Conservation (phyloP, 208 protist species). For the Wallacemonas rigidus region DNA sequence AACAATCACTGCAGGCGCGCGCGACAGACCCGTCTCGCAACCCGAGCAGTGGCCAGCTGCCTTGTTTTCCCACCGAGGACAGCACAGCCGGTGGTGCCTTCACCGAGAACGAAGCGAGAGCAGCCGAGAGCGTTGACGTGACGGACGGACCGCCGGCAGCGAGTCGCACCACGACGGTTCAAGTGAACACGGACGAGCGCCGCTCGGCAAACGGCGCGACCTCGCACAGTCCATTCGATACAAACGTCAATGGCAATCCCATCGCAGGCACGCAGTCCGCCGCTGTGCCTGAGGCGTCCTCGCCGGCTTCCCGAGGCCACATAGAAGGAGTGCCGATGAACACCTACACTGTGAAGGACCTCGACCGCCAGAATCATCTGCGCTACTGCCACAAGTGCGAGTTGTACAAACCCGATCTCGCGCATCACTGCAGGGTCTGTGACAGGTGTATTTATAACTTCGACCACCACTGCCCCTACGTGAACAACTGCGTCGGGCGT, state of each 20-base stretch:
- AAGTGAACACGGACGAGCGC: too few relatives aligned
- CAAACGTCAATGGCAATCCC: not conserved
- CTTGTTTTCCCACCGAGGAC: too few relatives aligned
- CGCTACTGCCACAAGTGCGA: conserved; percentile 71
- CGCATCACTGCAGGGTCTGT: conserved; percentile 89
- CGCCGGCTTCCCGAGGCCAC: not conserved
- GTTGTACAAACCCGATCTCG: conserved; percentile 74
- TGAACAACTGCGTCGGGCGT: conserved; percentile 92
- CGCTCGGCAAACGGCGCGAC: too few relatives aligned
- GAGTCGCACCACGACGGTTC: too few relatives aligned
- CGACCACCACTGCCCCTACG: conserved; percentile 92
- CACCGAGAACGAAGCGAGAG: too few relatives aligned
- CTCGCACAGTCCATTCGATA: conserved; percentile 21
- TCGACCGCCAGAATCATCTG: conserved; percentile 36
- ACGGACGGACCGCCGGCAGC: too few relatives aligned
- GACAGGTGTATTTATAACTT: conserved; percentile 75
- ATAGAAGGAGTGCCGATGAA: conserved; percentile 25
- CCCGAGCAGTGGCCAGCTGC: too few relatives aligned
- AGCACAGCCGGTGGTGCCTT: too few relatives aligned
- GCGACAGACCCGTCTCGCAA: too few relatives aligned
- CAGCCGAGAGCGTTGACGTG: too few relatives aligned
- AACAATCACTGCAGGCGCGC: too few relatives aligned
- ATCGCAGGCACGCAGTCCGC: not conserved
- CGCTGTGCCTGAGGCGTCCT: not conserved
- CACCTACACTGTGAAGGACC: conserved; percentile 33